Evolutionary conservation across 352 stramenopile genomes (phyloP), one percentile per base, ranked within the genome.

Genomic region (Phytophthora sansomeana): DNA sequence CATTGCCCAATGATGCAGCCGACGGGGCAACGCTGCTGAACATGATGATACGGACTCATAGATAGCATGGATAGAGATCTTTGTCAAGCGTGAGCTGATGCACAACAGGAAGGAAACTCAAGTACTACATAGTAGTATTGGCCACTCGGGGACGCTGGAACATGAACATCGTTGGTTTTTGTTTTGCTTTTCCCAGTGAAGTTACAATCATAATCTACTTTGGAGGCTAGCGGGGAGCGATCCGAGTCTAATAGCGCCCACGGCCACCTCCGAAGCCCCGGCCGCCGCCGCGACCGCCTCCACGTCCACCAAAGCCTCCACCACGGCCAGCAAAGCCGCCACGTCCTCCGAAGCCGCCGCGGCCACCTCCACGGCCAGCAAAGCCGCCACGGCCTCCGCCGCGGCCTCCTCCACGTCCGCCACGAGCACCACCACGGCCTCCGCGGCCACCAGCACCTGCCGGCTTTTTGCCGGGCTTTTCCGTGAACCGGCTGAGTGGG

Each of bases 401-500:
- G 30, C 65, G 65, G 17, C 74, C 79, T 28, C 77, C 75, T 28
- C 78, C 58, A 49, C 73, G 55, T 46, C 81, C 73, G 47, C 83
- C 76, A 26, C 89, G 78, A 33, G 80, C 63, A 39, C 83, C 69
- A 21, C 81, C 61, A 56, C 74, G 66, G 28, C 80, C 82, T 29
- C 83, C 79, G 30, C 84, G 52, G 38, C 75, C 69, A 44, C 80
- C 73, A 48, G 65, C 68, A 50, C 68, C 77, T 43, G 78, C 75
- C 19, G 71, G 60, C 43, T 85, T 69, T 69, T 85, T 92, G 63
- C 85, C 89, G 32, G 77, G 81, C 67, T 97, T 92, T 78, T 98
- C 94, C 41, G 96, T 99, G 80, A 99, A 99, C 52, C 97, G 83
- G 44, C 84, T 89, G 48, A 99, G 75, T 13, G 97, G 97, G 42